phyloP scores from a whole-genome alignment of 371 early-diverging fungal genomes.

The Lichtheimia corymbifera region DNA sequence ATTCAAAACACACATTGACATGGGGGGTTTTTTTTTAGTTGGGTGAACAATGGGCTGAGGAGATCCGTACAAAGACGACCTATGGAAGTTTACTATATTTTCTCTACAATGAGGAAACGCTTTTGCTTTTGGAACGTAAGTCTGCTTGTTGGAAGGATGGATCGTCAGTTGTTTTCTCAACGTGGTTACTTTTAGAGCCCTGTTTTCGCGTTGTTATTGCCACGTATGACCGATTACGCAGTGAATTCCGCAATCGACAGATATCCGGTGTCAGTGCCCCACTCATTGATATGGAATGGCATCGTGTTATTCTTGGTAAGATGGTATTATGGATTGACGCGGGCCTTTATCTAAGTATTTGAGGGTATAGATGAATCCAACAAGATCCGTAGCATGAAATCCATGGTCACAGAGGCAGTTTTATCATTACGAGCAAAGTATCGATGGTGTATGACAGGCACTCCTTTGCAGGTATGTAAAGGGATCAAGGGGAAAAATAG shows the following conservation, averaged over 20 bases:
- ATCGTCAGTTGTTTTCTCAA: too few relatives aligned
- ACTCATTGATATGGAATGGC: conserved; percentile 49
- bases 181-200: conserved; percentile 19
- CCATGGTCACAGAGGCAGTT: conserved; percentile 30
- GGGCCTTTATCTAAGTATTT: background rate
- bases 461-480: conserved; percentile 64
- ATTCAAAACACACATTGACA: background rate
- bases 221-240: conserved; percentile 40
- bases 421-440: conserved; percentile 31
- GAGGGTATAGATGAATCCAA: conserved; percentile 86
- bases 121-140: conserved; percentile 38
- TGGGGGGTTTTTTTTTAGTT: conserved; percentile 21
- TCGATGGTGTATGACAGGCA: conserved; percentile 89
- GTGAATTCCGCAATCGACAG: conserved; percentile 27
- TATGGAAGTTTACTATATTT: conserved; percentile 47
- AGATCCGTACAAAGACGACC: conserved; percentile 58
- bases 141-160: background rate
- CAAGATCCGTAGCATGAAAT: conserved; percentile 48
- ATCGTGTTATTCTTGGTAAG: conserved; percentile 46
- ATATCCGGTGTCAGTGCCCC: conserved; percentile 18
- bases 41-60: conserved; percentile 69
- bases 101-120: conserved; percentile 34
- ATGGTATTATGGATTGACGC: background rate
- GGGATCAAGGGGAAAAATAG: too few relatives aligned
- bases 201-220: conserved; percentile 41